Base-by-base conservation (phyloP, 2,329 filamentous ascomycete species). In the Fusarium odoratissimum region DNA sequence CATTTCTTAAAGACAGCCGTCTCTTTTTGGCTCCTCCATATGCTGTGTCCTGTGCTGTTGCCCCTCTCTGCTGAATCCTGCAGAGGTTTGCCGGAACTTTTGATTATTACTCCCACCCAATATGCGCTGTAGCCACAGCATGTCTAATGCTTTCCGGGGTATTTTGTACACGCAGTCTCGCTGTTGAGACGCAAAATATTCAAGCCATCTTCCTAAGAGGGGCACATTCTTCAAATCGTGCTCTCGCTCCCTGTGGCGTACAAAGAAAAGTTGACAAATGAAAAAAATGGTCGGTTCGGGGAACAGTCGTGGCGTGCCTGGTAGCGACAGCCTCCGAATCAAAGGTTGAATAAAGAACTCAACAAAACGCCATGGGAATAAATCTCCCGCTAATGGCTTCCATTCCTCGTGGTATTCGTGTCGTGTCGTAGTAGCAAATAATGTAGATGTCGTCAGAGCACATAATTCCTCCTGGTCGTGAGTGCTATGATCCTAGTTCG, bases 121-220 rank as follows among this genome's bases (percentile, higher is more conserved):
- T 77, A 75, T 76, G 62, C 73, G 77, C 66, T 78, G 76, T 71
- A 69, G 65, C 74, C 65, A 61, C 72, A 73, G 69, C 69, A 75
- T 76, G 69, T 78, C 76, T 79, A 77, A 75, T 77, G 68, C 72
- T 73, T 71, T 71, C 71, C 67, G 70, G 73, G 75, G 67, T 79
- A 77, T 69, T 75, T 75, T 60, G 67, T 80, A 80, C 79, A 80
- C 74, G 75, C 76, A 70, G 56, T 77, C 78, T 70, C 77, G 19
- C 42, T 44, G 23, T 48, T 25, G 69, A 80, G 78, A 78, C 61
- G 77, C 75, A 72, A 71, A 64, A 74, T 59, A 58, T 65, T 72
- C 56, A 64, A 60, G 64, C 60, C 65, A 64, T 48, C 56, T 28
- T 69, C n/a, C 17, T 52, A 28, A 28, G 45, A 63, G 48, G 37